Evolutionary conservation across 1,139 yeast genomes (phyloP).

Genomic region (Sugiyamaella sp.): DNA sequence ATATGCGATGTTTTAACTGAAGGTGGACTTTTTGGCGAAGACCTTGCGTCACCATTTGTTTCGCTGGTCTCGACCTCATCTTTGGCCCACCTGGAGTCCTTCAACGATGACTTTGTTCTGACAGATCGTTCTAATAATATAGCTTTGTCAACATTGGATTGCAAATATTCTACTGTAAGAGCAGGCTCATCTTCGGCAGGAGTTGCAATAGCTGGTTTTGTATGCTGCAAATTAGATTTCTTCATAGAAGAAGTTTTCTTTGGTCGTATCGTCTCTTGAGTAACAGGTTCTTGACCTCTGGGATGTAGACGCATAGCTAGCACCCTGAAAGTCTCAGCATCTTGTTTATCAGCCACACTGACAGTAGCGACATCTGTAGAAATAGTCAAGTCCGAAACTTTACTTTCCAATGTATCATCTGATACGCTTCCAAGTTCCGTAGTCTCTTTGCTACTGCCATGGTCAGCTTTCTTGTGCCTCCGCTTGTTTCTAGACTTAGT

Average conservation of each 20-base stretch:
- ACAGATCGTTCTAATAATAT: background rate
- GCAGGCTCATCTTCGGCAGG: background rate
- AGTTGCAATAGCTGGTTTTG: background rate
- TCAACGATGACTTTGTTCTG: background rate
- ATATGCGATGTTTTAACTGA: no score
- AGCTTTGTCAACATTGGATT: background rate
- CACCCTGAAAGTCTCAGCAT: no score
- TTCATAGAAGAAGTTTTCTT: no score
- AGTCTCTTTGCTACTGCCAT: no score
- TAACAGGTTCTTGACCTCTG: no score
- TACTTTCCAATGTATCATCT: background rate
- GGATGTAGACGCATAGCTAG: no score
- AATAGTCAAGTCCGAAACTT: background rate
- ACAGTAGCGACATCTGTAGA: no score
- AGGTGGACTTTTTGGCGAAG: background rate
- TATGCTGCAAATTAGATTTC: background rate
- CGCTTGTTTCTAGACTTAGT: no score
- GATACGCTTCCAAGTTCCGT: no score
- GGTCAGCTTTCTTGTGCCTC: no score
- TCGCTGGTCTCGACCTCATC: background rate
- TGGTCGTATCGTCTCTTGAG: no score
- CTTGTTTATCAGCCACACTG: no score
- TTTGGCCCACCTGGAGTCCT: conserved; percentile 10
- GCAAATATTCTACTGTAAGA: background rate
- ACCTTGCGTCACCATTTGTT: background rate